Evolutionary conservation across 441 rosid species (phyloP), one percentile per base, ranked within the genome.

Genomic region (Pelargonium citronellum): DNA sequence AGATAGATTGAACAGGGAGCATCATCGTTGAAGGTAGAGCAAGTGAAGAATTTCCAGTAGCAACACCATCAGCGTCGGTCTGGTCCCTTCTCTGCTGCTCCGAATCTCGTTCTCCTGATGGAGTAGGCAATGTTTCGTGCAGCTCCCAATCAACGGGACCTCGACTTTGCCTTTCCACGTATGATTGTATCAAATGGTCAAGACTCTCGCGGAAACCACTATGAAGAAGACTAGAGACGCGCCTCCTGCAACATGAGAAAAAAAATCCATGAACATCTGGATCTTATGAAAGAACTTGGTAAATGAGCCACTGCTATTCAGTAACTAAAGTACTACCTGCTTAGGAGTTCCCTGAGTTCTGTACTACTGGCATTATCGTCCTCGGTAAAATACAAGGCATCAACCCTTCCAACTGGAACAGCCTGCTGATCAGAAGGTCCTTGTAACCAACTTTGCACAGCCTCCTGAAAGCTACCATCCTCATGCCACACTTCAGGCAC

Each of bases 161-260:
- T 73, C 76, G 87, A 74, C 87, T 86, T 87, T 87, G 92, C 83
- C 99, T 87, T 81, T 91, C 90, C 79, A 85, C 90, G 73, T 91
- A 89, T 58, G 99, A 90, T 71, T 80, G 97, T 72, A 91, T 73
- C 82, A 94, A 78, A 41, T 86, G 96, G 74, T 91, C 88, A 71
- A 94, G 99, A 75, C 85, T 89, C 76, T 87, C 87, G 8, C 97
- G 91, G 78, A 94, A 91, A 77, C 91, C 87, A 79, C 99, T 94
- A 24, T 63, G 90, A 64, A 94, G 94, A 80, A 94, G 96, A 72
- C 83, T 90, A 67, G 99, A 91, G 39, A 94, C 99, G 49, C 97
- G 87, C 81, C 99, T 87, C 95, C 99, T 94, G 73, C 70, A 83
- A 57, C 20, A 79, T 47, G 8, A 76, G 77, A 69, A 78, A 66